Conservation (phyloP, 2,329 filamentous ascomycete genomes). For the Anthostomella pinea region DNA sequence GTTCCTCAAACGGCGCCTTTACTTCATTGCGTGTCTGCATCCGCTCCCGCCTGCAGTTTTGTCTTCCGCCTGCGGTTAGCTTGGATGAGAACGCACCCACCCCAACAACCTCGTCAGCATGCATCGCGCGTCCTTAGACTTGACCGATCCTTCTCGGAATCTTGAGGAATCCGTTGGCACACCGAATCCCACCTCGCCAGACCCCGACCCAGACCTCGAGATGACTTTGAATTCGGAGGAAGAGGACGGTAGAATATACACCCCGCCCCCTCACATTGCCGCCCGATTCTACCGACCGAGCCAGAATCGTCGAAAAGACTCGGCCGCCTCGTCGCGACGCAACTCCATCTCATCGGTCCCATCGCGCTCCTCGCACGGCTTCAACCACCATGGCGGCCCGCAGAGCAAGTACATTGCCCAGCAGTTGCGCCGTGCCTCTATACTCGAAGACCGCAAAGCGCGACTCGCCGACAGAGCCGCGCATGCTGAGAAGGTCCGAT, state of each 20-base stretch:
- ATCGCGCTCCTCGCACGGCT: conserved; percentile 65
- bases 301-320: conserved; percentile 67
- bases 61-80: conserved; percentile 15
- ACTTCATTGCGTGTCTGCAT: conserved; percentile 2
- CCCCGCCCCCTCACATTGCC: conserved; percentile 73
- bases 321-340: conserved; percentile 73
- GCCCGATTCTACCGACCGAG: conserved; percentile 72
- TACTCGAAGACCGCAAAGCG: conserved; percentile 77
- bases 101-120: conserved; percentile 31
- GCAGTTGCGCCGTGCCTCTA: conserved; percentile 74
- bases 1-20: conserved; percentile 5
- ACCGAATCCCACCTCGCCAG: conserved; percentile 27
- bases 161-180: conserved; percentile 34
- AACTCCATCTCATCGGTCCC: conserved; percentile 77
- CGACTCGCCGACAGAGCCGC: conserved; percentile 76
- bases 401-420: conserved; percentile 78
- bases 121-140: conserved; percentile 41
- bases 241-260: conserved; percentile 42
- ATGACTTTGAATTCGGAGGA: conserved; percentile 33
- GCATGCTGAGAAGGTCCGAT: conserved; percentile 78
- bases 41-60: conserved; percentile 5
- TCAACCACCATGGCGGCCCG: conserved; percentile 49
- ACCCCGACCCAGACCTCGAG: conserved; percentile 31
- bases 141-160: conserved; percentile 41
- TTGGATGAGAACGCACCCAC: conserved; percentile 15